A percentile compares a stretch with the other conserved stretches of the same genome.
These are phyloP conservation scores for Trebouxiophyceae sp. DNA, from an alignment of 163 green algal species.

Conservation along the genomic window DNA sequence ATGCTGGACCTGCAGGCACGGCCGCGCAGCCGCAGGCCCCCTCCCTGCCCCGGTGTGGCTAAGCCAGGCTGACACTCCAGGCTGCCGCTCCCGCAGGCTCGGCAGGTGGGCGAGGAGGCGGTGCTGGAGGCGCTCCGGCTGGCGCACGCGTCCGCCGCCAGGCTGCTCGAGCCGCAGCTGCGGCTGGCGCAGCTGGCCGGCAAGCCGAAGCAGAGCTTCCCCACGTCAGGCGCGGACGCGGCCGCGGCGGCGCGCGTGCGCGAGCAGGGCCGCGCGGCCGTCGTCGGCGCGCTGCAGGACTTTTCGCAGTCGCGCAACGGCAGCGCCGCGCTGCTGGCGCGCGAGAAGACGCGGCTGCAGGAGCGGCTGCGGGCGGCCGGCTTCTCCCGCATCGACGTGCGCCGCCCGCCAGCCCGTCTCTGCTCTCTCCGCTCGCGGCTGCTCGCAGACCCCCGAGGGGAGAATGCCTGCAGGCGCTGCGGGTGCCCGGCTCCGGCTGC, in stretches of 20 bases:
- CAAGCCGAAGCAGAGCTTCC: conserved; percentile 8
- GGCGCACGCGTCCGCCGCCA: background rate
- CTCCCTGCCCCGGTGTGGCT: too few relatives aligned
- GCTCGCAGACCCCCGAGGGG: background rate
- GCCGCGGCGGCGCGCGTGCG: conserved; percentile 16
- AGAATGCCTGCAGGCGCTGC: conserved; percentile 14
- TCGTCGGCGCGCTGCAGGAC: too few relatives aligned
- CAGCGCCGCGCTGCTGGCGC: too few relatives aligned
- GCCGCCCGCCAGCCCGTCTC: background rate
- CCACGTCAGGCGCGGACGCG: conserved; percentile 22
- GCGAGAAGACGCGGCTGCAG: conserved; percentile 9
- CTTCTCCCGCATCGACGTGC: conserved; percentile 2
- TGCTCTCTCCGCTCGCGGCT: background rate
- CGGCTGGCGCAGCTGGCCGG: conserved; percentile 15
- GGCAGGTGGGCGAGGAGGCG: background rate
- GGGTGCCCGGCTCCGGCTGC: conserved; percentile 37
- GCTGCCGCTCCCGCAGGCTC: background rate
- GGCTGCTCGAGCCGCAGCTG: conserved; percentile 27
- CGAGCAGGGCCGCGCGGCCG: background rate
- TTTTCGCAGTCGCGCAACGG: too few relatives aligned
- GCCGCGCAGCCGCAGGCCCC: too few relatives aligned
- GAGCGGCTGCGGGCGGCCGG: conserved; percentile 12
- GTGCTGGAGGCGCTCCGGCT: background rate
- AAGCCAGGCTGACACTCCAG: too few relatives aligned
- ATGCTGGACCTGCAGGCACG: conserved; percentile 39